phyloP scores from a whole-genome alignment of 2,329 filamentous ascomycete genomes.

The Teratosphaeria pseudoeucalypti region DNA sequence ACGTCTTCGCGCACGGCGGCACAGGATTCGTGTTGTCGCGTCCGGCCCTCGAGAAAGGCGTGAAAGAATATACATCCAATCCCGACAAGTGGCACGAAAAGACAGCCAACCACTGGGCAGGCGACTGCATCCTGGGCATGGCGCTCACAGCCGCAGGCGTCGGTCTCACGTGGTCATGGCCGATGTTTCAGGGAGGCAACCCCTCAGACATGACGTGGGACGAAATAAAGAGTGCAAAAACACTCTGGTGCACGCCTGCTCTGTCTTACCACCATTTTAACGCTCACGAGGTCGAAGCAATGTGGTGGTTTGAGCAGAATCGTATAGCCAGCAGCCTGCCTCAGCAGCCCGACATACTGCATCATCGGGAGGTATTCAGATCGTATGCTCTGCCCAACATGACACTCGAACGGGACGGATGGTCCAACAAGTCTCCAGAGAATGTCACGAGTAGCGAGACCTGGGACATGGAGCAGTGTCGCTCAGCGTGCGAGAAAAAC shows the following conservation, averaged over 20 bases:
- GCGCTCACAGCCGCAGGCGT: conserved; percentile 37
- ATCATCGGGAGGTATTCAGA: conserved; percentile 22
- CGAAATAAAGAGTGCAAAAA: conserved; percentile 10
- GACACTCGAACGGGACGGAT: conserved; percentile 9
- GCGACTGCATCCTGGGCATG: conserved; percentile 43
- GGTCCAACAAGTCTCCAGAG: conserved; percentile 19
- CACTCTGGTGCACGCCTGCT: conserved; percentile 35
- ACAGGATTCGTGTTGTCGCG: conserved; percentile 35
- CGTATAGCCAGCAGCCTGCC: conserved; percentile 9
- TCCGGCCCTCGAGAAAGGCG: conserved; percentile 25
- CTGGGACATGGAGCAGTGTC: conserved; percentile 13
- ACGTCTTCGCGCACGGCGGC: conserved; percentile 33
- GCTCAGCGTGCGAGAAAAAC: conserved; percentile 11
- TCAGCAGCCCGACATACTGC: conserved; percentile 5
- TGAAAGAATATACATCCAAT: conserved; percentile 30
- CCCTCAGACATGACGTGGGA: conserved; percentile 30
- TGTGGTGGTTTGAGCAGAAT: conserved; percentile 22
- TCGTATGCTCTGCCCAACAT: conserved; percentile 17
- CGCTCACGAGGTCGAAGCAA: conserved; percentile 13
- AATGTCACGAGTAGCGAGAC: conserved; percentile 7
- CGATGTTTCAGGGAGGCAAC: conserved; percentile 35
- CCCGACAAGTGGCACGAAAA: conserved; percentile 32
- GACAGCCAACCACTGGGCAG: conserved; percentile 41
- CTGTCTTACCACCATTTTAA: conserved; percentile 27
- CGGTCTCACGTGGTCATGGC: conserved; percentile 31